These are phyloP conservation scores for Amanita pallidorosea DNA, from an alignment of 768 basidiomycete species.

Conservation along the genomic window DNA sequence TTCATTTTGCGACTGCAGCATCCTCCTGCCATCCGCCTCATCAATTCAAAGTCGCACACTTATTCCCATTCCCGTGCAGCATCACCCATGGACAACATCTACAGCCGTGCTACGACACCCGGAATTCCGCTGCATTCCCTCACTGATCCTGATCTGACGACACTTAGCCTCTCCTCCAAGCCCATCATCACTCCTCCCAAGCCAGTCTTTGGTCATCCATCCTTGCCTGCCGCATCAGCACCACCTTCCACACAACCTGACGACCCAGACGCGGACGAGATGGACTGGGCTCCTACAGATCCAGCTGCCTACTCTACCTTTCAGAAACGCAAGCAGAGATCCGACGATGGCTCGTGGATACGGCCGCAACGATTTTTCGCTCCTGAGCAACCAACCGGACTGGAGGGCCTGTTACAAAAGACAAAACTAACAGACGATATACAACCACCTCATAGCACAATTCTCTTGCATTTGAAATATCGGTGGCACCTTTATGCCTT, in stretches of 20 bases:
- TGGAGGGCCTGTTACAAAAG: slow-evolving; percentile 58
- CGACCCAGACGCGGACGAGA: slow-evolving; percentile 27
- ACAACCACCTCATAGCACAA: neutral
- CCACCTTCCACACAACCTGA: slow-evolving; percentile 17
- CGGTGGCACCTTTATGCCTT: neutral
- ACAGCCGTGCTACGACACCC: slow-evolving; percentile 10
- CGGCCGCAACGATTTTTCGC: slow-evolving; percentile 69
- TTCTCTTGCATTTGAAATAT: neutral
- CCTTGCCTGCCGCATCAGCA: slow-evolving; percentile 28
- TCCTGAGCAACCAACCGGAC: slow-evolving; percentile 67
- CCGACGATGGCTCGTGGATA: slow-evolving; percentile 40
- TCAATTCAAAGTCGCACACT: slow-evolving; percentile 41
- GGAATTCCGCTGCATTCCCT: slow-evolving; percentile 9
- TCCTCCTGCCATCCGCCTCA: slow-evolving; percentile 61
- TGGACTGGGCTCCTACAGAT: slow-evolving; percentile 61
- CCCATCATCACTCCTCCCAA: slow-evolving; percentile 36
- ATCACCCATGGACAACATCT: slow-evolving; percentile 24
- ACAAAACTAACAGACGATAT: slow-evolving; percentile 41
- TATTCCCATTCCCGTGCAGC: slow-evolving; percentile 28
- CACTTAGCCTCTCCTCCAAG: slow-evolving; percentile 55
- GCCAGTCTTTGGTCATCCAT: slow-evolving; percentile 66
- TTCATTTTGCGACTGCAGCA: slow-evolving; percentile 51
- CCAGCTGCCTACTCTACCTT: slow-evolving; percentile 12
- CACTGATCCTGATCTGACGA: slow-evolving; percentile 44
- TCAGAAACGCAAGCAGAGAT: slow-evolving; percentile 13